These are phyloP conservation scores for Sequoiadendron giganteum DNA, from an alignment of 75 land plant species.

Conservation along the genomic window DNA sequence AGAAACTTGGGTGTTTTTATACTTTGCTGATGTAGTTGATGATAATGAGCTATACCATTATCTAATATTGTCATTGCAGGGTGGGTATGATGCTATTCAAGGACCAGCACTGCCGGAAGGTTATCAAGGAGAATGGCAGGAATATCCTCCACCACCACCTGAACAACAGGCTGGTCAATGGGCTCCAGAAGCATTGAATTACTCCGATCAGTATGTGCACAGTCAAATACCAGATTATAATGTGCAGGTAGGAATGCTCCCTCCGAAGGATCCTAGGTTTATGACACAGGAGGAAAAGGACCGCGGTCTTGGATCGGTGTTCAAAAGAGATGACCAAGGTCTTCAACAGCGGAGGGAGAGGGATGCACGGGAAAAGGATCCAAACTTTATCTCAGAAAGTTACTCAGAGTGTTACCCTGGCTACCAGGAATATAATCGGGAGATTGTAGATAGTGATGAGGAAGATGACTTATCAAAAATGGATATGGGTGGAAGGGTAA, in stretches of 20 bases:
- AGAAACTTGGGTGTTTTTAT: background rate
- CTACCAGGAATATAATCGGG: constrained; percentile 98
- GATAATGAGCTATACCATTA: background rate
- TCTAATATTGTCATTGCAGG: constrained; percentile 42
- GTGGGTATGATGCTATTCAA: constrained; percentile 78
- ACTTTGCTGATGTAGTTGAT: background rate
- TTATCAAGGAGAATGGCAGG: constrained; percentile 88
- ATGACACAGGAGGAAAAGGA: constrained; percentile 99
- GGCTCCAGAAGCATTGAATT: constrained; percentile 67
- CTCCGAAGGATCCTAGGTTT: constrained; percentile 65
- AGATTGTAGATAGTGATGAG: constrained; percentile 97
- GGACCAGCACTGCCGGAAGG: constrained; percentile 70
- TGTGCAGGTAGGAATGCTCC: constrained; percentile 24
- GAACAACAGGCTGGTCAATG: constrained; percentile 59
- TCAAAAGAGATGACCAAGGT: constrained; percentile 94
- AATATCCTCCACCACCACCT: constrained; percentile 64
- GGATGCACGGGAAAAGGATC: constrained; percentile 96
- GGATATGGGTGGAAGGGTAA: constrained; percentile 99
- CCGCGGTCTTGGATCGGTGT: constrained; percentile 95
- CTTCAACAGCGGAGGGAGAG: constrained; percentile 92
- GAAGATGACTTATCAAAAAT: constrained; percentile 96
- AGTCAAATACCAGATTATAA: constrained; percentile 51
- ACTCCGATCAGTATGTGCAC: constrained; percentile 76
- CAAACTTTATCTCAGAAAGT: constrained; percentile 97
- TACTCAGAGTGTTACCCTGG: constrained; percentile 99